Evolutionary conservation across 1,139 yeast genomes (phyloP).

Genomic region (Geotrichum klebahnii): DNA sequence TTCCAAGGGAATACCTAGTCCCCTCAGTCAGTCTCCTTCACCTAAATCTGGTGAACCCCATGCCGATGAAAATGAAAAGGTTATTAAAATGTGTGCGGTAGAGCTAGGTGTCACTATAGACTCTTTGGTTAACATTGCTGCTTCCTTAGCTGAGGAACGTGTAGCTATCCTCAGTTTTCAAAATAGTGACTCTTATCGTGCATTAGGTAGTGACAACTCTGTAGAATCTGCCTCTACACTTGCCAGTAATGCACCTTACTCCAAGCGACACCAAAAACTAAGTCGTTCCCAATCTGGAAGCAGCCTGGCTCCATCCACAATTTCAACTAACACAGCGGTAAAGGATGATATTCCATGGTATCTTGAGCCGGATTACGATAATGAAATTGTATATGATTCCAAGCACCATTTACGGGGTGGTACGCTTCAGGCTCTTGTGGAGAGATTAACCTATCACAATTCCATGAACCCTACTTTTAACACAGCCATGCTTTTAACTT

Average conservation of each 20-base stretch:
- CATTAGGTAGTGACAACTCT: neutral
- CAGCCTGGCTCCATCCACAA: constrained; percentile 16
- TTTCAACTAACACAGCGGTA: constrained; percentile 20
- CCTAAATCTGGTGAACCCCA: neutral
- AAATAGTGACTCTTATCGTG: neutral
- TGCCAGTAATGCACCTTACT: neutral
- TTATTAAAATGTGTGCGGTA: constrained; percentile 20
- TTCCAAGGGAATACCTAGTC: no score
- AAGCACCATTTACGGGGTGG: constrained; percentile 83
- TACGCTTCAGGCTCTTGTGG: constrained; percentile 71
- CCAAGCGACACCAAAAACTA: constrained; percentile 10
- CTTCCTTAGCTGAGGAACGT: constrained; percentile 22
- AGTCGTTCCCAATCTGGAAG: constrained; percentile 11
- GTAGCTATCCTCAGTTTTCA: constrained; percentile 17
- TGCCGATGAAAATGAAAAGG: constrained; percentile 8
- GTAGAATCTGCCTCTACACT: neutral
- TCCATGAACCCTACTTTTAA: constrained; percentile 64
- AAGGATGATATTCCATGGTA: constrained; percentile 61
- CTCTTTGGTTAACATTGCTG: constrained; percentile 18
- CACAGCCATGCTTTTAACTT: constrained; percentile 67
- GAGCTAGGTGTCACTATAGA: constrained; percentile 23
- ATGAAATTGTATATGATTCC: constrained; percentile 64
- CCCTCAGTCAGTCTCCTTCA: neutral
- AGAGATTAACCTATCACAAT: constrained; percentile 79
- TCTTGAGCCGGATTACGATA: constrained; percentile 72